Conservation (phyloP, 257 asterid genomes). For the Perilla frutescens region DNA sequence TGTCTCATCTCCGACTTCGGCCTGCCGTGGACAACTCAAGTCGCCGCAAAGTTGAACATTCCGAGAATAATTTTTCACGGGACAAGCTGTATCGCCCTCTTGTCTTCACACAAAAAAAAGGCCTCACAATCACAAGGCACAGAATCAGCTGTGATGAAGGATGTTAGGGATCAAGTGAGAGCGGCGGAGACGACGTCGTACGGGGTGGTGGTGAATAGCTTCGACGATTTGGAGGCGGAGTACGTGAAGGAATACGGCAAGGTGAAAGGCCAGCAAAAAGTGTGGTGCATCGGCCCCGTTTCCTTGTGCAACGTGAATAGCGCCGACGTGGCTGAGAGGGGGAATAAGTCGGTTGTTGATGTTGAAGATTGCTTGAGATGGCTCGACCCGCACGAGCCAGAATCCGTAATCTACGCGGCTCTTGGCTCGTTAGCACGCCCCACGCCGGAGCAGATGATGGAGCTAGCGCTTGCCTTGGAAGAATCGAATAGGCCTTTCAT, state of each 20-base stretch:
- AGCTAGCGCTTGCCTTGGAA: conserved; percentile 36
- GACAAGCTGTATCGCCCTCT: conserved; percentile 40
- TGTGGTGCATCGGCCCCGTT: conserved; percentile 38
- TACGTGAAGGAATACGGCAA: conserved; percentile 31
- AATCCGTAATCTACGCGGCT: conserved; percentile 33
- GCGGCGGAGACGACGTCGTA: conserved; percentile 37
- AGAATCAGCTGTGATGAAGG: conserved; percentile 4
- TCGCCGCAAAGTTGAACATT: conserved; percentile 43
- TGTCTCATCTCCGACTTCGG: conserved; percentile 58
- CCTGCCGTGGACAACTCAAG: conserved; percentile 50
- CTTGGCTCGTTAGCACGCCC: conserved; percentile 36
- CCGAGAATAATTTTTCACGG: conserved; percentile 54
- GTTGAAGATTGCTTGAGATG: conserved; percentile 31
- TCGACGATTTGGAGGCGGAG: conserved; percentile 31
- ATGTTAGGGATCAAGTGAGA: conserved; percentile 21
- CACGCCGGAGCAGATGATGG: conserved; percentile 26
- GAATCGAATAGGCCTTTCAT: conserved; percentile 24
- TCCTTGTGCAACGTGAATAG: conserved; percentile 23
- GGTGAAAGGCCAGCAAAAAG: conserved; percentile 27
- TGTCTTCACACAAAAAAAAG: conserved; percentile 35
- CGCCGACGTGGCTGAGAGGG: conserved; percentile 32
- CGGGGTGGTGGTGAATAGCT: conserved; percentile 38
- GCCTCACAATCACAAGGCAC: neutral
- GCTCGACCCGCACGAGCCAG: conserved; percentile 28
- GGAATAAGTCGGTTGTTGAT: conserved; percentile 2